Evolutionary conservation across 495 filamentous ascomycete species (phyloP), one percentile per base, ranked within the genome.

Genomic region (Penicillium bialowiezense): DNA sequence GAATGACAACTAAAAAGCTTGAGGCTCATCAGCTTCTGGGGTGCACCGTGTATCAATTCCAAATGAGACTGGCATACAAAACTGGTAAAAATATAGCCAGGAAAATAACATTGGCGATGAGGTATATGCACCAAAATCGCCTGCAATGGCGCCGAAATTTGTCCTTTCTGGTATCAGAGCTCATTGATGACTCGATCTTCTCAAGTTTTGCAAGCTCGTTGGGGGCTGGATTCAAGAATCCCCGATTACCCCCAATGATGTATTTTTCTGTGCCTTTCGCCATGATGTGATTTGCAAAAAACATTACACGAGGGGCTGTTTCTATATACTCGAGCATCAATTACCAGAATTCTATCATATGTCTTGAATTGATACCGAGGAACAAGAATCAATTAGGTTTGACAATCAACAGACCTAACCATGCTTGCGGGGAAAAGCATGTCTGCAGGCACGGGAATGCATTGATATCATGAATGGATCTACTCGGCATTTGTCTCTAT

Each of bases 1-100:
- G 72, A 29, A 75, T 66, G 19, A 63, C 53, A 32, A 71, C 49
- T 0, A 71, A 51, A 55, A 75, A 75, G 44, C 72, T 75, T 19
- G n/a, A n/a, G 0, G 10, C 9, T 17, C 12, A 32, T 48, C 50
- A 50, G 40, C 14, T 8, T 13, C 28, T 33, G 29, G 6, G 13
- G 8, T 19, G 26, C 20, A 12, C 23, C 10, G 10, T 2, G 6
- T 20, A 9, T 7, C 9, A 7, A 1, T n/a, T n/a, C n/a, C n/a
- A n/a, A 32, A 21, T 28, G 1, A 7, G 3, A 42, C 60, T 32
- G 17, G 12, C 36, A 39, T 55, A 68, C 64, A 72, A 64, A 17
- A 70, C 54, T 0, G 65, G 69, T 21, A 70, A 50, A 29, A 74
- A 63, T 9, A 74, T 65, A 18, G 65, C 64, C 7, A 73, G 58